Base-by-base conservation (phyloP, 176 grass and related monocot genomes). In the Thinopyrum elongatum region DNA sequence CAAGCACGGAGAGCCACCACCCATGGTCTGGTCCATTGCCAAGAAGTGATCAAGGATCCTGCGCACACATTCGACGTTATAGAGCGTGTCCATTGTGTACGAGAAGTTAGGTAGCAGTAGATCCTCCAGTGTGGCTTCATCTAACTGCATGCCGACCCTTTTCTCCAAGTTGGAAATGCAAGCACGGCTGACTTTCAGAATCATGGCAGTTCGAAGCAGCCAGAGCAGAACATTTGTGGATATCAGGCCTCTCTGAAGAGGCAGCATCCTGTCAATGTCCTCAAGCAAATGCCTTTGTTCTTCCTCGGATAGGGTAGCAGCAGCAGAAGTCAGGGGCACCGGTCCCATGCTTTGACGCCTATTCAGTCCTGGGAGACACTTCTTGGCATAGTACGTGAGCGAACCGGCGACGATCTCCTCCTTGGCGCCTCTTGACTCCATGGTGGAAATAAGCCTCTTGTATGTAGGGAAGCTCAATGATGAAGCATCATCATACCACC, bases 31-130 rank as follows among this genome's bases (percentile, higher is more conserved):
- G 22, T 92, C 88, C 74, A 88, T 88, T 29, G 87, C 85, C 71
- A 91, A 65, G 71, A 95, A 95, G 34, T 90, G 79, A 51, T 92
- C 79, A n/a, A 95, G 93, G 31, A 95, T 87, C 81, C 93, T 86
- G 77, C 90, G 90, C 60, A 95, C 75, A 3, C 71, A 88, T 23
- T 95, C 88, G 3, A 95, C 93, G 8, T 92, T 91, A 21, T 92
- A 95, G 61, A 95, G 86, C 3, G 93, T 95, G 49, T 94, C 93
- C 80, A 83, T 80, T 21, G 85, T 80, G 78, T 89, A 85, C 0
- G 83, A 85, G 68, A 90, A 84, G 82, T 81, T 21, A 0, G 88
- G 88, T 2, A 85, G 66, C 70, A 93, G 66, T 5, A 93, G 81
- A 78, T 93, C 88, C 25, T 90, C 85, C 28, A 93, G 27, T 6